Conservation (phyloP, 2,329 filamentous ascomycete genomes). For the Dactylellina parvicollis region DNA sequence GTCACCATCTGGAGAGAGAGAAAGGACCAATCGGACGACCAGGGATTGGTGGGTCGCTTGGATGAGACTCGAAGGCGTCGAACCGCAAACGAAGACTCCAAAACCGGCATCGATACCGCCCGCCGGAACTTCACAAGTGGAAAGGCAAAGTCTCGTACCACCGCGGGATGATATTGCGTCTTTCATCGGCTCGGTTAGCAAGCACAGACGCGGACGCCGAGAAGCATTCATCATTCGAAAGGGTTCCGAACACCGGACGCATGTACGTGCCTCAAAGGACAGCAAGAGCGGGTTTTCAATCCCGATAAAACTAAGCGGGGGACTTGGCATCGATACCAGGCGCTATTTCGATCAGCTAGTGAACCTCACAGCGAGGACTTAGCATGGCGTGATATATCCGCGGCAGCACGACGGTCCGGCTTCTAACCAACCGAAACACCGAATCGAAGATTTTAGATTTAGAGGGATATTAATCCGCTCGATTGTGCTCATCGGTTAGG, state of each 20-base stretch:
- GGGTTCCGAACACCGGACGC: slow-evolving; percentile 46
- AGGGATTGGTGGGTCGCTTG: slow-evolving; percentile 77
- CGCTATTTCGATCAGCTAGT: slow-evolving; percentile 52
- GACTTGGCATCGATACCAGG: slow-evolving; percentile 52
- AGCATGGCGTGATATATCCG: slow-evolving; percentile 25
- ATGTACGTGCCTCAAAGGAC: slow-evolving; percentile 39
- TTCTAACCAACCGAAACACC: not conserved
- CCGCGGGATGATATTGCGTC: slow-evolving; percentile 42
- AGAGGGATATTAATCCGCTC: slow-evolving; percentile 18
- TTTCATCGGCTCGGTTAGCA: slow-evolving; percentile 50
- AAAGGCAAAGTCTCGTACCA: slow-evolving; percentile 36
- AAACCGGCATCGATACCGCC: slow-evolving; percentile 1
- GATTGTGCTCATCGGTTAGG: slow-evolving; percentile 18
- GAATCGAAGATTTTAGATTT: too few relatives aligned
- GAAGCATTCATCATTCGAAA: slow-evolving; percentile 50
- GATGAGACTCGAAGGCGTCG: slow-evolving; percentile 63
- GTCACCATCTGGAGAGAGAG: slow-evolving; percentile 63
- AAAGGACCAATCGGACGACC: slow-evolving; percentile 73
- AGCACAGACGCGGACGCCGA: slow-evolving; percentile 35
- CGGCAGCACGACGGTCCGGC: slow-evolving; percentile 9
- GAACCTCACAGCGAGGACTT: slow-evolving; percentile 50
- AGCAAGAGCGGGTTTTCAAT: slow-evolving; percentile 44
- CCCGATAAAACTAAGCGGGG: slow-evolving; percentile 47
- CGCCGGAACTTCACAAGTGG: slow-evolving; percentile 9
- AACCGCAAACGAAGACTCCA: slow-evolving; percentile 17